Conservation (phyloP, 78 protist species). For the Diacronema lutheri region DNA sequence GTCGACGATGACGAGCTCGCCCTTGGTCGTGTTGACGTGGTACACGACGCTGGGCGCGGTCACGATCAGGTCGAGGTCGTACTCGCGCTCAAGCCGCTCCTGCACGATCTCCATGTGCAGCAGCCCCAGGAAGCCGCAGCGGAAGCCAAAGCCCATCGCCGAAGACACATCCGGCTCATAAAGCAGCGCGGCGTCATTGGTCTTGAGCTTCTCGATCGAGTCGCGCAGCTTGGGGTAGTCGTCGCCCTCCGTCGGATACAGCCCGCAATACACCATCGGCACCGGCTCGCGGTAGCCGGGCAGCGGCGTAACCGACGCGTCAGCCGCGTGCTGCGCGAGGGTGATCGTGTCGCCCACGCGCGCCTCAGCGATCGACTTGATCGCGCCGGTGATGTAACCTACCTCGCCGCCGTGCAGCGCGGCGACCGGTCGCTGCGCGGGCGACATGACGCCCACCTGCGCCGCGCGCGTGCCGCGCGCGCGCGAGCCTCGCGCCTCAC, state of each 20-base stretch:
- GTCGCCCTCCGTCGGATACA: not conserved
- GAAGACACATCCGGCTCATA: conserved; percentile 43
- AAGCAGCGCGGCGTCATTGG: conserved; percentile 42
- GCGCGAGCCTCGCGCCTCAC: no score
- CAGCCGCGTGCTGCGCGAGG: not conserved
- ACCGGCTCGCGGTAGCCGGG: conserved; percentile 17
- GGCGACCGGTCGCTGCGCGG: not conserved
- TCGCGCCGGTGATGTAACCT: conserved; percentile 36
- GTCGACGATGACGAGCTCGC: not conserved
- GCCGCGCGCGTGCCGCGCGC: no score
- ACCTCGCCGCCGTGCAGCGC: conserved; percentile 46
- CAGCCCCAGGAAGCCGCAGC: conserved; percentile 51
- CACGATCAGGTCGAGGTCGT: conserved; percentile 29
- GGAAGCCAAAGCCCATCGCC: conserved; percentile 58
- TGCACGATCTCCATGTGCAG: conserved; percentile 56
- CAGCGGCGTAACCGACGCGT: not conserved
- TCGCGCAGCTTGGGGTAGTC: conserved; percentile 31
- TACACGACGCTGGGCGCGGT: conserved; percentile 51
- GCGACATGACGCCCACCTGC: conserved; percentile 21
- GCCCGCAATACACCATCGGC: conserved; percentile 47
- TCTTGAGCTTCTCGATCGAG: conserved; percentile 38
- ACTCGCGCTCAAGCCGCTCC: conserved; percentile 58
- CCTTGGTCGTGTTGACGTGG: conserved; percentile 2
- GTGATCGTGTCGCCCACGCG: conserved; percentile 48
- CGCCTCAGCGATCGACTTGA: conserved; percentile 34